Evolutionary conservation across 495 filamentous ascomycete species (phyloP).

Genomic region (Podospora sp.): DNA sequence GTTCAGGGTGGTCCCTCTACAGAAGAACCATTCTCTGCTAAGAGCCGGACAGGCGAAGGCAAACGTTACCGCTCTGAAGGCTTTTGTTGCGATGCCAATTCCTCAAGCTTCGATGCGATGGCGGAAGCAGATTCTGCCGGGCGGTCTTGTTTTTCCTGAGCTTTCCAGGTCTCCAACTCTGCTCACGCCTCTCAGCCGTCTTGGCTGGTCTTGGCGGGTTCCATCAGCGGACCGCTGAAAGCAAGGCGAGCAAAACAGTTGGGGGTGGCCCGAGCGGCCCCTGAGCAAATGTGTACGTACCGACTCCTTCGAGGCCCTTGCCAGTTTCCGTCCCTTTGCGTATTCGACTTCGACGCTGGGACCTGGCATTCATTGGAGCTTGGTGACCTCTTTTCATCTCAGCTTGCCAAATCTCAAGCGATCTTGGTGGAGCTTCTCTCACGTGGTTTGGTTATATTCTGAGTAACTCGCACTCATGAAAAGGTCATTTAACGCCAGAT

Average conservation of each 20-base stretch:
- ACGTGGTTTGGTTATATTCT: not conserved
- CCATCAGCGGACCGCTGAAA: slow-evolving; percentile 1
- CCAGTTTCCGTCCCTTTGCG: not conserved
- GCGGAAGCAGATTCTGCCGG: slow-evolving; percentile 35
- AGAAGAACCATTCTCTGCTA: not conserved
- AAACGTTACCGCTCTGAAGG: not conserved
- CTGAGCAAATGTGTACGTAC: not conserved
- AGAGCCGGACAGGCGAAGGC: not conserved
- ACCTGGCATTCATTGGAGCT: not conserved
- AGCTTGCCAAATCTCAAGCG: not conserved
- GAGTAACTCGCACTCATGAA: not conserved
- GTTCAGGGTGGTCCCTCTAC: not conserved
- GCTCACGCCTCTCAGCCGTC: not conserved
- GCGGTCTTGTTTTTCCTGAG: slow-evolving; percentile 36
- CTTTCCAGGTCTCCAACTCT: slow-evolving; percentile 7
- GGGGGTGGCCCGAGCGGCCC: not conserved
- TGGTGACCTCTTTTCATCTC: not conserved
- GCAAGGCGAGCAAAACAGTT: slow-evolving; percentile 1
- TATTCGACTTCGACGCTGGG: not conserved
- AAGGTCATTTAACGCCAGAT: not conserved
- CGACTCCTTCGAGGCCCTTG: not conserved
- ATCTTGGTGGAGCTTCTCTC: not conserved
- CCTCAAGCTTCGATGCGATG: not conserved
- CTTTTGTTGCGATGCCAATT: slow-evolving; percentile 1
- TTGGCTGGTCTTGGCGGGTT: not conserved